These are phyloP conservation scores for Aspergillus kassunensis DNA, from an alignment of 495 filamentous ascomycete genomes.

Conservation along the genomic window DNA sequence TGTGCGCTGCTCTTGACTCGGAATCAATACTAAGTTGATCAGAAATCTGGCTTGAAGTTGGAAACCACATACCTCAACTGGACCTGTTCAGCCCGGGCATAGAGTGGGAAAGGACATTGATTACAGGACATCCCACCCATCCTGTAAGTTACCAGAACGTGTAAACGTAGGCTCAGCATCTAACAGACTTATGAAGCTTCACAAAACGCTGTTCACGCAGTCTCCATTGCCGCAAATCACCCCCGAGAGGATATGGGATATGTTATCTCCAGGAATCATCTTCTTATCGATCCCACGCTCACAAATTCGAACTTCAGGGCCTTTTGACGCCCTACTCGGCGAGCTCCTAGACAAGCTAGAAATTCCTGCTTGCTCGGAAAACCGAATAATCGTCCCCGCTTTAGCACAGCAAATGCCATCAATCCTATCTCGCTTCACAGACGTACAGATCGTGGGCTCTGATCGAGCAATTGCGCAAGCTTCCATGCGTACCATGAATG, in stretches of 20 bases:
- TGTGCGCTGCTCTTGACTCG: too few species aligned
- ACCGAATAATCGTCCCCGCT: conserved; percentile 17
- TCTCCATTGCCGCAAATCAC: conserved; percentile 13
- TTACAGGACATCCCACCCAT: conserved; percentile 25
- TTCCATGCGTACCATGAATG: conserved; percentile 19
- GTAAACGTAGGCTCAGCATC: not conserved
- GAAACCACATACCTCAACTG: not conserved
- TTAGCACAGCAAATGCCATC: conserved; percentile 17
- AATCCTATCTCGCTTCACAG: conserved; percentile 13
- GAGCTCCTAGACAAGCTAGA: conserved; percentile 7
- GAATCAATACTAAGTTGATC: not conserved
- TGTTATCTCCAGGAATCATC: conserved; percentile 12
- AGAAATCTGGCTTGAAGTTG: conserved; percentile 9
- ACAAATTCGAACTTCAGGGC: not conserved
- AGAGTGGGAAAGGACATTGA: conserved; percentile 18
- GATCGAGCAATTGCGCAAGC: conserved; percentile 20
- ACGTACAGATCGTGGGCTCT: conserved; percentile 8
- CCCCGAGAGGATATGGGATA: conserved; percentile 11
- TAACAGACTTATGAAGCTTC: conserved; percentile 10
- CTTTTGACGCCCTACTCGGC: not conserved
- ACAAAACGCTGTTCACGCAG: conserved; percentile 17
- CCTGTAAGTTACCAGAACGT: conserved; percentile 10
- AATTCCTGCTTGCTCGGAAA: not conserved
- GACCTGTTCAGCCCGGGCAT: not conserved
- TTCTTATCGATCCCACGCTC: conserved; percentile 17